Conservation (phyloP, 805 yeast genomes). For the Metschnikowia vanudenii region DNA sequence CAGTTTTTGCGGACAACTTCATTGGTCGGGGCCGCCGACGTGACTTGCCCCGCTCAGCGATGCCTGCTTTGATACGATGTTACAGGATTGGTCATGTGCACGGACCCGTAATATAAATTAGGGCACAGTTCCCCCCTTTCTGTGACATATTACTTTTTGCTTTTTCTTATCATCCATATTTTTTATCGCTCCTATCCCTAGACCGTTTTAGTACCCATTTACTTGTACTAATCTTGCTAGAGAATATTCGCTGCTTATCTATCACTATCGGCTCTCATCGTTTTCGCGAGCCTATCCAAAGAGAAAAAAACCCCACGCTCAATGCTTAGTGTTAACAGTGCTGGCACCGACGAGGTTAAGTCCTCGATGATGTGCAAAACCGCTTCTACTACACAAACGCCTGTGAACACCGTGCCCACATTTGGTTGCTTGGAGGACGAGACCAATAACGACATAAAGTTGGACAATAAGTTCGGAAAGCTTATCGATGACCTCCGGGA, state of each 20-base stretch:
- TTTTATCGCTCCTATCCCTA: not conserved
- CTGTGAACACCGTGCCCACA: slow-evolving; percentile 12
- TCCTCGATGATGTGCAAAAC: slow-evolving; percentile 12
- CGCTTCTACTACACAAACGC: slow-evolving; percentile 6
- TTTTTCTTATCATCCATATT: not conserved
- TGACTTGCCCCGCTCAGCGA: slow-evolving; percentile 4
- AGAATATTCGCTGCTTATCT: slow-evolving; percentile 8
- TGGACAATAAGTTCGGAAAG: slow-evolving; percentile 20
- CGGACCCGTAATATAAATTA: slow-evolving; percentile 5
- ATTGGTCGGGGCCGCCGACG: slow-evolving; percentile 9
- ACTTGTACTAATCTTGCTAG: slow-evolving; percentile 5
- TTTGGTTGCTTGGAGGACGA: slow-evolving; percentile 21
- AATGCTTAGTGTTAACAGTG: slow-evolving; percentile 10
- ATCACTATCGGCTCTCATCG: not conserved
- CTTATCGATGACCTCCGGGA: slow-evolving; percentile 30
- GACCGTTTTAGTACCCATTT: not conserved
- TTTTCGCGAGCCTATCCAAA: not conserved
- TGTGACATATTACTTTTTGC: no score
- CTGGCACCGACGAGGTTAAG: slow-evolving; percentile 8
- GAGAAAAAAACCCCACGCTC: not conserved
- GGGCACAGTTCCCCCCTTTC: not conserved
- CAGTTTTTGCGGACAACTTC: not conserved
- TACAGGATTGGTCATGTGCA: not conserved
- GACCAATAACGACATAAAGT: slow-evolving; percentile 17
- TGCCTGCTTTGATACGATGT: slow-evolving; percentile 1